Evolutionary conservation across 345 rosid genomes (phyloP), one percentile per base, ranked within the genome.

Genomic region (Lepidium africanum): DNA sequence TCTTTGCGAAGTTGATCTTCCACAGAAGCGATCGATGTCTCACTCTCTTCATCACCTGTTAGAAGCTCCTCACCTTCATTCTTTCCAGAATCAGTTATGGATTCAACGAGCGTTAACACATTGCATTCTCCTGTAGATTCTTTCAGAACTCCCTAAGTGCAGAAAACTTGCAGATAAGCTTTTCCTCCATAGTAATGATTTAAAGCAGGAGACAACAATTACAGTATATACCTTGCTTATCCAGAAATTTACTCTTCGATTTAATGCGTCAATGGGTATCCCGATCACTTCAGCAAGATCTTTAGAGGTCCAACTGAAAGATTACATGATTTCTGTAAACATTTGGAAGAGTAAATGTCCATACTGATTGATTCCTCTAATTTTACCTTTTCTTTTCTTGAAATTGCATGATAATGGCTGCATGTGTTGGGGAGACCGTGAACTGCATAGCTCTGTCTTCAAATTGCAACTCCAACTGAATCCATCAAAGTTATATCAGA

Each of bases 391-490:
- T 82, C 77, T 82, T 88, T 59, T 91, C 95, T 78, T 91, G 95
- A 81, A 94, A 94, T 58, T 89, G 97, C 97, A 94, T 85, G 65
- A 94, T 85, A 46, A 94, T 86, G 59, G 88, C 89, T 14, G 97
- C 99, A 78, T 87, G 99, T 55, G 88, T 60, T 12, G 99, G 99
- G 68, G 90, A 76, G 27, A 94, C 99, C 2, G 81, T 82, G 63
- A 91, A 91, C 76, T 86, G 90, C 78, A 87, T 73, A 46, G 78
- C 78, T 75, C 89, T 87, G 56, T 87, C 99, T 71, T 94, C 97
- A 76, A 91, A 85, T 79, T 94, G 85, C 84, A 94, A 80, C 77
- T 87, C 97, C 83, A 94, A 84, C 99, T 94, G 55, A 69, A 78
- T 74, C 58, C 65, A 68, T 60, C 4, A 32, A 33, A 75, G 59